phyloP scores from a whole-genome alignment of 2,329 filamentous ascomycete species.

The Penicillium vulpinum region DNA sequence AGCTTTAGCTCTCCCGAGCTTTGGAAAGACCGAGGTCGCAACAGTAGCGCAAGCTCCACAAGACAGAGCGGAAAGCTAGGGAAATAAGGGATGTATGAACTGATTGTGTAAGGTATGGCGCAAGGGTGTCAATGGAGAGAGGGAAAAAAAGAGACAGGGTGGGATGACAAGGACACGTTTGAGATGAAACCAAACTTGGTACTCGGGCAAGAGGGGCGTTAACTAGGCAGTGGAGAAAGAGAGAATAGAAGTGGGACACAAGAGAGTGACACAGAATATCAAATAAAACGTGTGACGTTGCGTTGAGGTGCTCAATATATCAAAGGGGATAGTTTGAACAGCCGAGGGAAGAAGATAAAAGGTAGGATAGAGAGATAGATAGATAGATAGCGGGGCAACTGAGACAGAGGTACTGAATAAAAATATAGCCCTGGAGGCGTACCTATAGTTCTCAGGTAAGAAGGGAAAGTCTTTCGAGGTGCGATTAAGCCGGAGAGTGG shows the following conservation, averaged over 20 bases:
- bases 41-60: conserved; percentile 2
- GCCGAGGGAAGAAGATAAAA: background rate
- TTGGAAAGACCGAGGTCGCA: background rate
- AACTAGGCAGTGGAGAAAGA: conserved; percentile 18
- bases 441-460: conserved; percentile 1
- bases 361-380: background rate
- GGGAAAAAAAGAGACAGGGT: background rate
- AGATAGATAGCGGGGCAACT: conserved; percentile 1
- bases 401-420: conserved; percentile 1
- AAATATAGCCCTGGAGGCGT: too few species aligned
- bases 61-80: background rate
- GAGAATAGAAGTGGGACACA: conserved; percentile 22
- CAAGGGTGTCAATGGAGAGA: background rate
- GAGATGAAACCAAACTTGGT: background rate
- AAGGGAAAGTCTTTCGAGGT: conserved; percentile 13
- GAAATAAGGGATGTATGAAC: background rate
- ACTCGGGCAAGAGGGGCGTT: conserved; percentile 13
- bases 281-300: conserved; percentile 14
- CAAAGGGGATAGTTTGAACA: too few species aligned
- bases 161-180: conserved; percentile 4
- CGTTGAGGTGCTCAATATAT: background rate
- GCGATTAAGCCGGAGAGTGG: conserved; percentile 17
- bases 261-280: conserved; percentile 16
- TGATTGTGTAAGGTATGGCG: background rate
- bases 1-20: conserved; percentile 17